These are phyloP conservation scores for Trichoderma oligosporum DNA, from an alignment of 2,329 filamentous ascomycete genomes.

Conservation along the genomic window DNA sequence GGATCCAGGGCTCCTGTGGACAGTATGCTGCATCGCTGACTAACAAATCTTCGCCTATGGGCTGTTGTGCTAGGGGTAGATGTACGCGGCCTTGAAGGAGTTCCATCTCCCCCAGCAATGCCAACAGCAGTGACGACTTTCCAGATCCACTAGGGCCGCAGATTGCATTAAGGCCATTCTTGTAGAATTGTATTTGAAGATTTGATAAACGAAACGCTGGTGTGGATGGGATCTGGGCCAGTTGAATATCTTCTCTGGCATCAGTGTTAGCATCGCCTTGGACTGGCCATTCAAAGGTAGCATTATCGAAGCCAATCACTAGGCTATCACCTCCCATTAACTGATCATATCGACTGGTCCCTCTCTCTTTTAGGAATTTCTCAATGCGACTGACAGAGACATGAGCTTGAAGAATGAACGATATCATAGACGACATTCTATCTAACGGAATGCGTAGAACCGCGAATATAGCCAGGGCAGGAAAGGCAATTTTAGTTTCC, in stretches of 20 bases:
- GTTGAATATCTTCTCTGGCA: neutral
- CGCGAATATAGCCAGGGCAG: neutral
- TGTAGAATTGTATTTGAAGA: neutral
- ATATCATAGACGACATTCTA: neutral
- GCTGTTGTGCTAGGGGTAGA: slow-evolving; percentile 19
- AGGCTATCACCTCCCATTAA: neutral
- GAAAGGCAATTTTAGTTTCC: neutral
- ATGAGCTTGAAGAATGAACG: neutral
- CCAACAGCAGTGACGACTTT: slow-evolving; percentile 26
- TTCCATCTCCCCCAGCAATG: slow-evolving; percentile 27
- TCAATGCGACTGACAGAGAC: neutral
- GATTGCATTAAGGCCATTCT: neutral
- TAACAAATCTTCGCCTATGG: neutral
- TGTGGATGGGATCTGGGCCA: neutral
- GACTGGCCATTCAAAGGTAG: neutral
- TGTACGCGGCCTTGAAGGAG: slow-evolving; percentile 21
- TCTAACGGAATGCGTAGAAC: neutral
- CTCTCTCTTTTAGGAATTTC: neutral
- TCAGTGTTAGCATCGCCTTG: neutral
- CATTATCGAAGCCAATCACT: neutral
- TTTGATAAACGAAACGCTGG: neutral
- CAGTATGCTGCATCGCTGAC: slow-evolving; percentile 6
- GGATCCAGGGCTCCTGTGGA: slow-evolving; percentile 31
- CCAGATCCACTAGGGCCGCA: slow-evolving; percentile 26
- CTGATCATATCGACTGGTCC: neutral